Base-by-base conservation (phyloP, 2,329 filamentous ascomycete species). In the Gnomoniopsis sp. region DNA sequence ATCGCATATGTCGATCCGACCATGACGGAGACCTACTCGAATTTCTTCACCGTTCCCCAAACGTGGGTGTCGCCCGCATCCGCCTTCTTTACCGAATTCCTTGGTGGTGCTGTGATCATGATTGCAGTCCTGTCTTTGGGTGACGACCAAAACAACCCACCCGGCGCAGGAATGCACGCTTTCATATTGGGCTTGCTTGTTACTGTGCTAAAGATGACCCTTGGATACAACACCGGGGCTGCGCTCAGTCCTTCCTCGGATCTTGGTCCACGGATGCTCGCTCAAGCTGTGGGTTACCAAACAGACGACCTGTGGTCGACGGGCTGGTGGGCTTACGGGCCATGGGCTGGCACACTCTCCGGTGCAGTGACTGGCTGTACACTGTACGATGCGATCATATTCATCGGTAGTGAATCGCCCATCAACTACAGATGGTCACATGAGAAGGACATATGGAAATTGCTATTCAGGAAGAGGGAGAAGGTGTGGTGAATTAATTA, bases 171-270 rank as follows among this genome's bases (percentile, higher is more conserved):
- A 6, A 74, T 73, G 64, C 71, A 73, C 48, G 70, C 72, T 3
- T 65, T 74, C 33, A 65, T 75, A 1, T 60, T 75, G 2, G 72
- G 73, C 6, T 61, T 75, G 21, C 58, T 75, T 2, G 63, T 73
- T 2, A 69, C 71, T 0, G 70, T 68, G 2, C 64, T 75, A 22
- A 74, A 72, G 57, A 72, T 74, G 52, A 69, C 70, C 0, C 55
- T 75, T 1, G 73, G 70, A 0, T 73, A 72, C 44, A 74, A 74
- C 47, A 72, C 70, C 6, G 73, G 72, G 3, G 70, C 72, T 3
- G 69, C 73, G 0, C 54, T 75, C 55, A 75, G 74, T 30, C 72
- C 73, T 15, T 73, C 73, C 0, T 71, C 71, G 4, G 73, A 74
- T 34, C 71, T 75, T 41, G 72, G 73, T 1, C 71, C 71, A 0